Conservation (phyloP, 192 early-diverging fungal genomes). For the Chytriomyces hyalinus region DNA sequence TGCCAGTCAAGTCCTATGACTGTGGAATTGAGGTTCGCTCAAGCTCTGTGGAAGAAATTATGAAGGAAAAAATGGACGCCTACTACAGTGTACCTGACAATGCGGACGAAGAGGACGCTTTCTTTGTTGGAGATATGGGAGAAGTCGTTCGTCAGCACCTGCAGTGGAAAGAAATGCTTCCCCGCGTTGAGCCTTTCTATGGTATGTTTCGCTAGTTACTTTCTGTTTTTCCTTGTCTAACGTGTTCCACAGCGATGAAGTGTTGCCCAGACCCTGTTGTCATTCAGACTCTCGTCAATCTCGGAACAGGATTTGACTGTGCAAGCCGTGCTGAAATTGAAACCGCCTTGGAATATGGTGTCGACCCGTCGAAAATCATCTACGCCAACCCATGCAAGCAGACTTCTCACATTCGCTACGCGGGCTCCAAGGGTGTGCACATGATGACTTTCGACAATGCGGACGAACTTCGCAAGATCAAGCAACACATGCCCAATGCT, state of each 20-base stretch:
- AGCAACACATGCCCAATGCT: slow-evolving; percentile 78
- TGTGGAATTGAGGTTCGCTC: not conserved
- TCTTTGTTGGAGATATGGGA: slow-evolving; percentile 94
- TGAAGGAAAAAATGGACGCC: slow-evolving; percentile 38
- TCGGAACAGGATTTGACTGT: slow-evolving; percentile 96
- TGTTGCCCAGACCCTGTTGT: slow-evolving; percentile 93
- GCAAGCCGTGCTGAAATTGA: slow-evolving; percentile 91
- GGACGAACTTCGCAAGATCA: slow-evolving; percentile 96
- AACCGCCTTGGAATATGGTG: slow-evolving; percentile 74
- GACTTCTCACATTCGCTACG: slow-evolving; percentile 89
- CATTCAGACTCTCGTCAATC: slow-evolving; percentile 75
- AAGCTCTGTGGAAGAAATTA: slow-evolving; percentile 41
- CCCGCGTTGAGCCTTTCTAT: slow-evolving; percentile 95
- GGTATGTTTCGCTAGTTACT: slow-evolving; percentile 55
- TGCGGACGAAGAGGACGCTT: slow-evolving; percentile 74
- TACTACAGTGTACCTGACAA: slow-evolving; percentile 26
- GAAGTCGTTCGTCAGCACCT: slow-evolving; percentile 85
- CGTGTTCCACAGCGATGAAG: slow-evolving; percentile 78
- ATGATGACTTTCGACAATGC: slow-evolving; percentile 99
- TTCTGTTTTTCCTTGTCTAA: slow-evolving; percentile 5
- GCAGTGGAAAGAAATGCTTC: slow-evolving; percentile 82
- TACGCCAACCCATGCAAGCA: slow-evolving; percentile 99
- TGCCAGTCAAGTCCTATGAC: not conserved
- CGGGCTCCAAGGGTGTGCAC: slow-evolving; percentile 71
- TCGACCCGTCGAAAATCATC: slow-evolving; percentile 79